phyloP scores from a whole-genome alignment of 2,329 filamentous ascomycete genomes.

The Sclerotinia glacialis region DNA sequence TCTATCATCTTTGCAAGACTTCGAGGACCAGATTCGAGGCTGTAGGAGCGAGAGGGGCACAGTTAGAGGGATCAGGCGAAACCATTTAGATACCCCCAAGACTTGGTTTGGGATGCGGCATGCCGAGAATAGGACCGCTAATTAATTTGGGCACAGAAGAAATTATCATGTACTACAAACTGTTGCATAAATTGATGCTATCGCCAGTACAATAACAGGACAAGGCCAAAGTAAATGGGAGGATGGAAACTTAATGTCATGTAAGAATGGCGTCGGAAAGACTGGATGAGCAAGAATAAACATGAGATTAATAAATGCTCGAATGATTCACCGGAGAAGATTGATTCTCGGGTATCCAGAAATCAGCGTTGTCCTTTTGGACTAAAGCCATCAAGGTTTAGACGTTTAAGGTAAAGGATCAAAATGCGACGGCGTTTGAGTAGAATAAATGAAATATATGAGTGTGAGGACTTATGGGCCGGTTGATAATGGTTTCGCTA shows the following conservation, averaged over 20 bases:
- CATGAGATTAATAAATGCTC: neutral
- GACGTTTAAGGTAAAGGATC: neutral
- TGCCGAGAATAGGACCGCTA: neutral
- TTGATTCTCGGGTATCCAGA: no score
- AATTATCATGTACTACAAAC: neutral
- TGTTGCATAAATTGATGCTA: neutral
- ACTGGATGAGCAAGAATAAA: neutral
- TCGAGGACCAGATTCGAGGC: neutral
- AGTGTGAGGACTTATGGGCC: neutral
- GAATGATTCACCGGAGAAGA: no score
- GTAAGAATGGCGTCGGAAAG: neutral
- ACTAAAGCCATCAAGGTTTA: neutral
- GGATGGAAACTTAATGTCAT: neutral
- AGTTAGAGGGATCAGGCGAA: no score
- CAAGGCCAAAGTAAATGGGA: no score
- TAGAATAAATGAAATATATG: neutral
- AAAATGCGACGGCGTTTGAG: neutral
- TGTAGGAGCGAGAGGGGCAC: neutral
- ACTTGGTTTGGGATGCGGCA: neutral
- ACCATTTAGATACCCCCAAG: neutral
- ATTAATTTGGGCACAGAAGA: neutral
- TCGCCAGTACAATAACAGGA: neutral
- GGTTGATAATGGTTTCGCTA: no score
- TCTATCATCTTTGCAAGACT: neutral
- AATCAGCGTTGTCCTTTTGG: neutral